Conservation (phyloP, 345 rosid species). For the Adansonia digitata region DNA sequence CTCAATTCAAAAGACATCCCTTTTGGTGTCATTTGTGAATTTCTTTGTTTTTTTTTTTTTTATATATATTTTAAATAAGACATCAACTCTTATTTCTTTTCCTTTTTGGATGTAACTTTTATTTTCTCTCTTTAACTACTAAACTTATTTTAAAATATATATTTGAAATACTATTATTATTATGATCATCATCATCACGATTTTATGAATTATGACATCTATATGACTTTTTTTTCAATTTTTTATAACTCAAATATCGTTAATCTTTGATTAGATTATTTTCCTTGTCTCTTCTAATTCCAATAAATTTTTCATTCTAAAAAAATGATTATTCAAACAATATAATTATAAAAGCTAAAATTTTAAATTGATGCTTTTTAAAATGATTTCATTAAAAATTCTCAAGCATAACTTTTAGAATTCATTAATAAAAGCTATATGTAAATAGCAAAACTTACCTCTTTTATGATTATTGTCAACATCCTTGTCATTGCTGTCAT, state of each 20-base stretch:
- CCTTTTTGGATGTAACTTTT: not conserved
- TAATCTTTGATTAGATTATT: not conserved
- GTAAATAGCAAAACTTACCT: not conserved
- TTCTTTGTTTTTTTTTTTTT: not conserved
- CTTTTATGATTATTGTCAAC: not conserved
- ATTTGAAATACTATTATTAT: too few relatives aligned
- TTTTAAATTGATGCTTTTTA: not conserved
- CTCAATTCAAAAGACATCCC: not conserved
- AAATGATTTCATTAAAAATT: not conserved
- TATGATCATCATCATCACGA: too few relatives aligned
- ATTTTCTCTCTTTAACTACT: not conserved
- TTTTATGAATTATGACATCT: too few relatives aligned
- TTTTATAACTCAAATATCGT: too few relatives aligned
- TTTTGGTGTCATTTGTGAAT: not conserved
- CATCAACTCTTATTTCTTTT: not conserved
- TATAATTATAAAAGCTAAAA: not conserved
- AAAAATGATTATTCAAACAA: not conserved
- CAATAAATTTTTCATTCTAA: not conserved
- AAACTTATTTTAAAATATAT: too few relatives aligned
- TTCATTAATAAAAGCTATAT: not conserved
- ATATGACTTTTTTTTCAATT: too few relatives aligned
- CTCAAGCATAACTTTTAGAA: not conserved
- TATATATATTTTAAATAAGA: too few relatives aligned
- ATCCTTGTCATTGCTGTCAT: not conserved
- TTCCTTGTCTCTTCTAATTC: not conserved